Percentiles rank a stretch among this genome's conserved stretches.
Conservation (phyloP, 345 rosid genomes). For the Garcia nutans region DNA sequence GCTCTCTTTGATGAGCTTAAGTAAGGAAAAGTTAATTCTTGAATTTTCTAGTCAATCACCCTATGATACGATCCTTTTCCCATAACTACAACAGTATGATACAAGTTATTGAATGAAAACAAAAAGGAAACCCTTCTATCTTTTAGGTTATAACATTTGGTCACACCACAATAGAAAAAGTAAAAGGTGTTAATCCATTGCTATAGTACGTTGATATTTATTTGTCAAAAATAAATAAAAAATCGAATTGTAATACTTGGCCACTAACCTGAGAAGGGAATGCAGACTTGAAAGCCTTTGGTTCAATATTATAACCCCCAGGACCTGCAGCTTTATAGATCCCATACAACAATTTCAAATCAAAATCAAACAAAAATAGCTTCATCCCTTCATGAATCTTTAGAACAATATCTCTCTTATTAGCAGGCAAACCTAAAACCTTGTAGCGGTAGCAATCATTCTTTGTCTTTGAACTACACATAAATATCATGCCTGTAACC, state of each 20-base stretch:
- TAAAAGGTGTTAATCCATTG: background rate
- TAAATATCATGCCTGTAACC: slow-evolving; percentile 32
- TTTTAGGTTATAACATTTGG: too few species aligned
- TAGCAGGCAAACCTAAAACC: slow-evolving; percentile 36
- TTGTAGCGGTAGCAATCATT: slow-evolving; percentile 30
- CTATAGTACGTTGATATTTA: background rate
- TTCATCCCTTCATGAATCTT: slow-evolving; percentile 31
- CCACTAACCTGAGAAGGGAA: slow-evolving; percentile 37
- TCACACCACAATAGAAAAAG: background rate
- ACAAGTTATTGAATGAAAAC: background rate
- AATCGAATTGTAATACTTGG: background rate
- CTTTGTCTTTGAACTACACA: slow-evolving; percentile 38
- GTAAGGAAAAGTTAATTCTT: too few species aligned
- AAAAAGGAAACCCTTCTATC: background rate
- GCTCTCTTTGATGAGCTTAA: too few species aligned
- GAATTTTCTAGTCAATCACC: too few species aligned
- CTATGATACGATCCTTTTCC: too few species aligned
- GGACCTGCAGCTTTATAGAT: slow-evolving; percentile 35
- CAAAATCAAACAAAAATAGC: slow-evolving; percentile 34
- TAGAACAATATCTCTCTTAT: slow-evolving; percentile 28
- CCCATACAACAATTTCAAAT: slow-evolving; percentile 31
- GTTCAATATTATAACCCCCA: slow-evolving; percentile 36
- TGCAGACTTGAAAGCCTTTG: slow-evolving; percentile 30
- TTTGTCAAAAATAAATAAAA: background rate
- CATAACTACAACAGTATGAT: background rate